Percentiles rank a stretch among this genome's conserved stretches.
Evolutionary conservation across 208 protist genomes (phyloP).

Genomic region (Wallacemonas sp.): DNA sequence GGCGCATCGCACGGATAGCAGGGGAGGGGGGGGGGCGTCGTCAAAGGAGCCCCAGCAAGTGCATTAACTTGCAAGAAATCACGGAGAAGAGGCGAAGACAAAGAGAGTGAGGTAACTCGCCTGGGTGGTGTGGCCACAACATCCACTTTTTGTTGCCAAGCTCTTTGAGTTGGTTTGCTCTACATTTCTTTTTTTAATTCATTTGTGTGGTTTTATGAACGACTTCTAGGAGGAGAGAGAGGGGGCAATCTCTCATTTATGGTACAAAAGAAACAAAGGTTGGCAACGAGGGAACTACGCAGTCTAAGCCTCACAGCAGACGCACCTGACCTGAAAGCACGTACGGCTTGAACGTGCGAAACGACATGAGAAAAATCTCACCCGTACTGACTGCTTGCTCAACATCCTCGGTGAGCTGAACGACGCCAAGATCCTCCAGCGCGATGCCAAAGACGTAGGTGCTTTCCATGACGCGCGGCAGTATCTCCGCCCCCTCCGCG

Average conservation of each 20-base stretch:
- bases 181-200: slow-evolving; percentile 4
- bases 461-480: slow-evolving; percentile 68
- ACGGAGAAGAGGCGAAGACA: too few relatives aligned
- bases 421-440: slow-evolving; percentile 75
- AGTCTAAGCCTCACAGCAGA: slow-evolving; percentile 52
- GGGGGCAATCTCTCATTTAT: not conserved
- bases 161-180: not conserved
- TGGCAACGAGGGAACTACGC: too few relatives aligned
- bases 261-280: too few relatives aligned
- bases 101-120: too few relatives aligned
- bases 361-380: slow-evolving; percentile 85
- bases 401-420: slow-evolving; percentile 68
- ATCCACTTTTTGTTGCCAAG: too few relatives aligned
- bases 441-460: slow-evolving; percentile 84
- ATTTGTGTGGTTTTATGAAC: not conserved
- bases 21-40: too few relatives aligned
- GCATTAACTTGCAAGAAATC: too few relatives aligned
- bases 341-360: slow-evolving; percentile 67
- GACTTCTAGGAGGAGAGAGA: not conserved
- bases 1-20: too few relatives aligned
- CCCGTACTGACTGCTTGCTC: slow-evolving; percentile 70
- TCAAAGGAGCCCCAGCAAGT: too few relatives aligned
- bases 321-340: slow-evolving; percentile 70
- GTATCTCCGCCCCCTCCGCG: slow-evolving; percentile 76
- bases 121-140: too few relatives aligned